phyloP scores from a whole-genome alignment of 768 basidiomycete species.

The Hygrophoropsis aurantiaca region DNA sequence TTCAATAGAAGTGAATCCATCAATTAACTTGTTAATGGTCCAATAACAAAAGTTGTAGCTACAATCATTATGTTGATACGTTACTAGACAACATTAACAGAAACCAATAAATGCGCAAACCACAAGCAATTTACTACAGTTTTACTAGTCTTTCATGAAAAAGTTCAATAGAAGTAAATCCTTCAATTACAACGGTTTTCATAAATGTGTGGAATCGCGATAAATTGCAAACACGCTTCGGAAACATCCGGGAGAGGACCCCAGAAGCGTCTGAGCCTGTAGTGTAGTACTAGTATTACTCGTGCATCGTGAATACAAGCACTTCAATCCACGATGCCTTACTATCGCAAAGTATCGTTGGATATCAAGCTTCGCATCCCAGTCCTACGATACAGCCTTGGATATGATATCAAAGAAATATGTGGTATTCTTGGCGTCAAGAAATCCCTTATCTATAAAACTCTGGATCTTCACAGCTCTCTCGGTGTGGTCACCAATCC shows the following conservation, averaged over 20 bases:
- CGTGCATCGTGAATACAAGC: no score
- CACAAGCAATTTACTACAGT: no score
- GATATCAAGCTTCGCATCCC: conserved; percentile 19
- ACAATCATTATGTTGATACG: no score
- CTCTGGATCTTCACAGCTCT: neutral
- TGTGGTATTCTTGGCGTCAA: conserved; percentile 18
- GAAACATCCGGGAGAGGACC: neutral
- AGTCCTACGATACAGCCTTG: conserved; percentile 8
- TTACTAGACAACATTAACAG: no score
- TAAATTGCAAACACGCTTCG: neutral
- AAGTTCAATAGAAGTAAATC: no score
- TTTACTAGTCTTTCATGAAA: no score
- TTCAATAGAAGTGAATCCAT: no score
- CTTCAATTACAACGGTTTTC: neutral
- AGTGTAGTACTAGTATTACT: neutral
- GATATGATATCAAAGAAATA: conserved; percentile 15
- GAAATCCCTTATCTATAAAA: conserved; percentile 10
- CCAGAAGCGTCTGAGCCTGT: neutral
- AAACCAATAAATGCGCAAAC: no score
- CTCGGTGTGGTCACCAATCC: neutral
- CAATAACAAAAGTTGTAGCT: no score
- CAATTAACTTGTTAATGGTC: no score
- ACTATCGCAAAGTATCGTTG: neutral
- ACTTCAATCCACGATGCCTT: neutral
- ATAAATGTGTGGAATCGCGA: neutral